Base-by-base conservation (phyloP, 2,329 filamentous ascomycete species). In the Arthrocladium fulminans region DNA sequence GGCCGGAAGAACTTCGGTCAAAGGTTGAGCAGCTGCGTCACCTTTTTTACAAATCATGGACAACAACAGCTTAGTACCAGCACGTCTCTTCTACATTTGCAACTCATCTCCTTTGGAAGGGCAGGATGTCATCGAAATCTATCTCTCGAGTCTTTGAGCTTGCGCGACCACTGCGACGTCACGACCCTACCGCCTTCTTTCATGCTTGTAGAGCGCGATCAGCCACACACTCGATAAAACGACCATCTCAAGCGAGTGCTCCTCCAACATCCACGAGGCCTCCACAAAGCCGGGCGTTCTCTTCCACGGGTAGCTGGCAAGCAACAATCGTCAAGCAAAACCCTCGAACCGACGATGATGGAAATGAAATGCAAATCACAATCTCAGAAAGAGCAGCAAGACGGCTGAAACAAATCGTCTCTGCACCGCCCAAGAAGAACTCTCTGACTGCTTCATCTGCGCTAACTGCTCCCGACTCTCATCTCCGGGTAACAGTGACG, bases 401-500 rank as follows among this genome's bases (percentile, higher is more conserved):
- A 69, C 85, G 88, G 29, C 79, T 96, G 25, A 75, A 79, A 50
- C 77, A 87, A 56, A 94, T 92, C 54, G 88, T 87, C 75, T 62
- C 68, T 30, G 79, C 81, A 57, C 81, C 86, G 59, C 61, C 65
- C 15, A 49, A 51, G 50, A 55, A 50, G 73, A 58, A 63, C 65
- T 54, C 65, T 57, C 51, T 72, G 52, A 50, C 74, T n/a, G n/a
- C n/a, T 4, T 63, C 63, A 2, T 60, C 63, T 2, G 56, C 65
- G 3, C 61, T 59, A 6, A 37, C 56, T 51, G 59, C 52, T 63
- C 86, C 87, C 2, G 74, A 85, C 60, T 79, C 94, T 25, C 86
- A 88, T 20, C 76, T 98, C n/a, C 86, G 90, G 45, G 86, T 98
- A 56, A 83, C 86, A 52, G 89, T 98, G 50, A 88, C 94, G 62